A percentile compares a stretch with the other conserved stretches of the same genome.
These are phyloP conservation scores for Naganishia sp. DNA, from an alignment of 1,284 basidiomycete species.

Conservation along the genomic window DNA sequence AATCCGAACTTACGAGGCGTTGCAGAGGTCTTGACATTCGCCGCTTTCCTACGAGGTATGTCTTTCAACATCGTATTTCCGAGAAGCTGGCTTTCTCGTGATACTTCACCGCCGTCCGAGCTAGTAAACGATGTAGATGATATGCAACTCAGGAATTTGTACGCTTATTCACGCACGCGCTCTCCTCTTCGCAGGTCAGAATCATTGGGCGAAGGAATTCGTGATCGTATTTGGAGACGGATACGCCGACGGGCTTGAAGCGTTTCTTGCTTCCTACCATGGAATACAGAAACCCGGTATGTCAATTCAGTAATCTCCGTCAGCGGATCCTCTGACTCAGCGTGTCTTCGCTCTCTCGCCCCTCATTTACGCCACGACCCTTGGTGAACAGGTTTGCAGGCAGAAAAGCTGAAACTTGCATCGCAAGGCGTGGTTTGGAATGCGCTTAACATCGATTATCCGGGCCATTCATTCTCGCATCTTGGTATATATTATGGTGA, in stretches of 20 bases:
- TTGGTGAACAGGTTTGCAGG: constrained; percentile 61
- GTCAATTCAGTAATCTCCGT: constrained; percentile 32
- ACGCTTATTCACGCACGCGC: constrained; percentile 7
- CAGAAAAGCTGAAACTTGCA: constrained; percentile 63
- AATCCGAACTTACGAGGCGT: constrained; percentile 78
- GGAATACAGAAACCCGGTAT: constrained; percentile 67
- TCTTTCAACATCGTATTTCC: constrained; percentile 4
- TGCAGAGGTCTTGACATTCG: constrained; percentile 77
- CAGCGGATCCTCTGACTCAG: background rate
- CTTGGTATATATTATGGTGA: constrained; percentile 85
- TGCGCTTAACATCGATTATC: constrained; percentile 90
- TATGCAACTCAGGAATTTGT: too few species aligned
- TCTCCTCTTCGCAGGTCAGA: constrained; percentile 63
- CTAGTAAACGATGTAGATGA: too few species aligned
- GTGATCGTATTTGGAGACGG: constrained; percentile 82
- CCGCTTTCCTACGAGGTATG: constrained; percentile 77
- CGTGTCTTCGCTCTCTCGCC: background rate
- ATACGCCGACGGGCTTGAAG: constrained; percentile 86
- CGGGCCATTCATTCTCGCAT: constrained; percentile 92
- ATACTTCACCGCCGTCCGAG: background rate
- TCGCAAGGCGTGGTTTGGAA: constrained; percentile 89
- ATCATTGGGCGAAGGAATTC: constrained; percentile 91
- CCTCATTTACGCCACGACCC: background rate
- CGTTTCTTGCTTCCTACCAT: constrained; percentile 85
- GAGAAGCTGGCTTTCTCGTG: background rate